phyloP scores from a whole-genome alignment of 495 filamentous ascomycete species.

The Aspergillus nidulans region DNA sequence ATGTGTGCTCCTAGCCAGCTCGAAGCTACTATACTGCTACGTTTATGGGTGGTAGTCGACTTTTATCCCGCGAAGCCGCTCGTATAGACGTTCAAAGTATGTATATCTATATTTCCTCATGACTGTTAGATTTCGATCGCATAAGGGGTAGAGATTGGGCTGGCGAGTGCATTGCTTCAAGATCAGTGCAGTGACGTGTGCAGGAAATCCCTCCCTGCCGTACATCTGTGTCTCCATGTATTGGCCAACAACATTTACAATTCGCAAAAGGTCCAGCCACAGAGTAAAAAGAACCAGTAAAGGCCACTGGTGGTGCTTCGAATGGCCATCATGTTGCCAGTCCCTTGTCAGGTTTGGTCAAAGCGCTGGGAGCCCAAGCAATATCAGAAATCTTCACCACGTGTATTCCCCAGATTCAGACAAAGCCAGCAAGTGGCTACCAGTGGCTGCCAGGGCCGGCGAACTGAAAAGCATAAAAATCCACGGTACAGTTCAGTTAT shows the following conservation, averaged over 20 bases:
- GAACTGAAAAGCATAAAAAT: not conserved
- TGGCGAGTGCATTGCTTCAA: not conserved
- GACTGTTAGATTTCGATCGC: too few relatives aligned
- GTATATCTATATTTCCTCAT: too few relatives aligned
- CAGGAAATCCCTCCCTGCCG: not conserved
- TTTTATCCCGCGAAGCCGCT: not conserved
- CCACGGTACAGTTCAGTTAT: not conserved
- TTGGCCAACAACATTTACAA: conserved; percentile 8
- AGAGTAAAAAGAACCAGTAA: conserved; percentile 12
- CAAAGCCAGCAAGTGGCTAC: not conserved
- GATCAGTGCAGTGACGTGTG: not conserved
- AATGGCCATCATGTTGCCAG: conserved; percentile 4
- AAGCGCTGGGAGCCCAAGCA: not conserved
- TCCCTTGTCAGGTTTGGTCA: conserved; percentile 1
- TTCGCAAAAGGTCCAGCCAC: conserved; percentile 24
- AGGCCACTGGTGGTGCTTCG: conserved; percentile 1
- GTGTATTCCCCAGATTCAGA: conserved; percentile 17
- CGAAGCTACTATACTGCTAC: not conserved
- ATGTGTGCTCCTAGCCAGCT: not conserved
- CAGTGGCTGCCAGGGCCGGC: not conserved
- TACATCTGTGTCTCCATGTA: conserved; percentile 10
- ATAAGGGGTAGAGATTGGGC: not conserved
- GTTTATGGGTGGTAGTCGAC: conserved; percentile 1
- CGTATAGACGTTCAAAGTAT: too few relatives aligned
- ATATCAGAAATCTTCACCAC: conserved; percentile 16